Base-by-base conservation (phyloP, 2,329 filamentous ascomycete species). In the Talaromyces sp. region DNA sequence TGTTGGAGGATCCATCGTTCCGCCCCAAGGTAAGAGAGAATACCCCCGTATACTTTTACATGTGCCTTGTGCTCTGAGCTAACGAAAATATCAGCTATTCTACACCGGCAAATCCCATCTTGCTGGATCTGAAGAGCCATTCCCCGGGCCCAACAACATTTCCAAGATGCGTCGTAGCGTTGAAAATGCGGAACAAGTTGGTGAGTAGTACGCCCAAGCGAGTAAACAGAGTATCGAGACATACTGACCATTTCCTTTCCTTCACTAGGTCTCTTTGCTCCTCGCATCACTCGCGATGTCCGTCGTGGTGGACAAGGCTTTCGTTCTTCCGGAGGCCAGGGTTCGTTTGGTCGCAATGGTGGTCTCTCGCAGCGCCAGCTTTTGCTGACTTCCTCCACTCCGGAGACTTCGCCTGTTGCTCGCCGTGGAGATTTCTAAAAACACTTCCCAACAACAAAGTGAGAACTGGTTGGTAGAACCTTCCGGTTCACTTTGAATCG, bases 91-190 rank as follows among this genome's bases (percentile, higher is more conserved):
- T 49, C 44, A 84, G 82, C 72, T 84, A n/a, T 88, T 84, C 74
- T 78, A 80, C 63, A 82, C 83, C 47, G 72, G 76, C 25, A 73
- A 71, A 33, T 78, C 80, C 9, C 78, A 80, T 57, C 71, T 85
- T 60, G 83, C 87, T 58, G 91, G 92, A 2, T 79, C 85, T 33
- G 91, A 96, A 74, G 88, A 92, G 67, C 73, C 79, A 0, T 96
- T 96, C 68, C 92, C 92, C 0, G 79, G 80, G 1, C 88, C 91
- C 0, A 91, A 96, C 77, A 96, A 96, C 70, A 84, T 87, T 60
- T 90, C 89, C 0, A 96, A 96, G 78, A 88, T 95, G 82, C 89
- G 92, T 77, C 85, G 92, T 63, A 95, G 90, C 67, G 89, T 90
- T 63, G 90, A 96, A 72, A 96, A 95, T 72, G 92, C 92, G 1